These are phyloP conservation scores for Pseudocercospora musae DNA, from an alignment of 2,329 filamentous ascomycete species.

Conservation along the genomic window DNA sequence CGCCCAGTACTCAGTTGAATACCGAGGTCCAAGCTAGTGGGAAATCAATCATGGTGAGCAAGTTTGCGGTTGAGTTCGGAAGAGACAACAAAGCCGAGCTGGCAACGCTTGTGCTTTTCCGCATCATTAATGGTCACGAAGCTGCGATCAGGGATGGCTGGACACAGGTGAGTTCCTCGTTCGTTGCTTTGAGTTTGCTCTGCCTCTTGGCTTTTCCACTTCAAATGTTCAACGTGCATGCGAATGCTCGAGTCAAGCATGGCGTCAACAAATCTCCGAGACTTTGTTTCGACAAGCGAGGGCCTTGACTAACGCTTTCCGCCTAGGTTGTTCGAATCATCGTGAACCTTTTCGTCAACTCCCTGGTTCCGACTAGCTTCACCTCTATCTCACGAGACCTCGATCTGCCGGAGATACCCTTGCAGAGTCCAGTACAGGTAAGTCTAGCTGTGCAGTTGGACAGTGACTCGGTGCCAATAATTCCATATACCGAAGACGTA, in stretches of 20 bases:
- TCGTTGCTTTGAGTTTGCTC: background rate
- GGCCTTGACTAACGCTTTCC: conserved; percentile 35
- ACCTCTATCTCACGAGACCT: conserved; percentile 61
- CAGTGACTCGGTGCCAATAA: background rate
- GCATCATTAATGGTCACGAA: conserved; percentile 84
- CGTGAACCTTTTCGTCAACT: conserved; percentile 94
- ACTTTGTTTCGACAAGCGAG: background rate
- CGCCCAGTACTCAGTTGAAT: conserved; percentile 82
- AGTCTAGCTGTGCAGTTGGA: background rate
- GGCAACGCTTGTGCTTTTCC: conserved; percentile 91
- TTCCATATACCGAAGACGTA: background rate
- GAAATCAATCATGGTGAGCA: conserved; percentile 96
- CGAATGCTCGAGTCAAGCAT: background rate
- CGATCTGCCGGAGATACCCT: conserved; percentile 74
- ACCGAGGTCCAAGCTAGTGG: conserved; percentile 86
- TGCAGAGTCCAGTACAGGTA: conserved; percentile 79
- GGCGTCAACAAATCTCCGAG: background rate
- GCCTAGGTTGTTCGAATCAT: conserved; percentile 80
- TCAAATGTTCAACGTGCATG: background rate
- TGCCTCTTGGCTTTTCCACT: background rate
- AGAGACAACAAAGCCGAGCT: conserved; percentile 90
- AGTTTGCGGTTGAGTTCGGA: conserved; percentile 92
- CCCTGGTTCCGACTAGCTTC: conserved; percentile 80
- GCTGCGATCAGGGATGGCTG: conserved; percentile 70
- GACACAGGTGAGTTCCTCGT: conserved; percentile 62